These are phyloP conservation scores for Beauveria medogensis DNA, from an alignment of 2,329 filamentous ascomycete genomes.

Conservation along the genomic window DNA sequence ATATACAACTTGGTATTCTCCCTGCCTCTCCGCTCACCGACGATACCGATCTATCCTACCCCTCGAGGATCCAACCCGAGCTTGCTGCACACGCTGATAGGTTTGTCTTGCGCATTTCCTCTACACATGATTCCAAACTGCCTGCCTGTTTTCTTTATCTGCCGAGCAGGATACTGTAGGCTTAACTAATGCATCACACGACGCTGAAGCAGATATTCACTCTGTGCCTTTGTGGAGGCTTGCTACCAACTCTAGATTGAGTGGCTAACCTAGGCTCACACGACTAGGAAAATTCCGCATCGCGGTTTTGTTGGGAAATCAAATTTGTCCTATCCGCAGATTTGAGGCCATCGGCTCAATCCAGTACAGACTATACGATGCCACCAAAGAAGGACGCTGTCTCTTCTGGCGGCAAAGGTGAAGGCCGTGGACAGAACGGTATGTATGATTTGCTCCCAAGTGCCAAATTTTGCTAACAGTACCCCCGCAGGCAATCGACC, in stretches of 20 bases:
- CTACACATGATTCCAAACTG: neutral
- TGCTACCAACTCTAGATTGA: neutral
- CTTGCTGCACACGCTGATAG: neutral
- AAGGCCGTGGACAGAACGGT: slow-evolving; percentile 30
- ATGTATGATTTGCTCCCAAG: slow-evolving; percentile 8
- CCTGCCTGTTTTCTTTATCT: neutral
- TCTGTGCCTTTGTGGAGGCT: neutral
- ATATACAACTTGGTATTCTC: slow-evolving; percentile 4
- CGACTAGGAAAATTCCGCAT: slow-evolving; percentile 12
- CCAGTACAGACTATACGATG: neutral
- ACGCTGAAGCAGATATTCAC: neutral
- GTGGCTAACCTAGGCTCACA: neutral
- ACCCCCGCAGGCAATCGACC: slow-evolving; percentile 50
- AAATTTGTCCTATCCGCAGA: neutral
- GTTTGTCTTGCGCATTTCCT: slow-evolving; percentile 2
- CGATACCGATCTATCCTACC: neutral
- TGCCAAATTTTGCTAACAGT: slow-evolving; percentile 9
- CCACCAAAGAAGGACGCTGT: slow-evolving; percentile 11
- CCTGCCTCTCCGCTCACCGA: neutral
- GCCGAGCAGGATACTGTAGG: neutral
- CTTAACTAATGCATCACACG: neutral
- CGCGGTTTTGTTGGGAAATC: neutral
- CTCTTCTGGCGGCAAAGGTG: slow-evolving; percentile 8
- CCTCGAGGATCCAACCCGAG: neutral
- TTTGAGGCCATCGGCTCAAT: neutral